Percentiles rank a stretch among this genome's conserved stretches.
Evolutionary conservation across 257 asterid genomes (phyloP).

Genomic region (Linaria vulgaris): DNA sequence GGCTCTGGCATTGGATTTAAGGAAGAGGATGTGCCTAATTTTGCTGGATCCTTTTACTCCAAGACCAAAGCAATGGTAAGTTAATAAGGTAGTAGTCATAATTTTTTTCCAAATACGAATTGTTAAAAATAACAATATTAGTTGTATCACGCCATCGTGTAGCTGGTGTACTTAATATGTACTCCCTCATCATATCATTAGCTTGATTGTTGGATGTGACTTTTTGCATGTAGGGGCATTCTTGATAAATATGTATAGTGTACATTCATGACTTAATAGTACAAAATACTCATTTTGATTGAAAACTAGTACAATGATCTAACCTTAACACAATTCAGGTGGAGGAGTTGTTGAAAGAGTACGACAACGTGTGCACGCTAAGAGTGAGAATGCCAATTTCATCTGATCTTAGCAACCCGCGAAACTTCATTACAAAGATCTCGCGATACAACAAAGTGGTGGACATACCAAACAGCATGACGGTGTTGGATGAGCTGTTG

Average conservation of each 20-base stretch:
- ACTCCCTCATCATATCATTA: neutral
- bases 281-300: too few species aligned
- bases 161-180: too few species aligned
- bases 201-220: too few species aligned
- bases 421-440: constrained; percentile 26
- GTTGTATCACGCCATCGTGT: too few species aligned
- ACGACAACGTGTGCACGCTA: constrained; percentile 24
- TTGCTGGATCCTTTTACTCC: constrained; percentile 16
- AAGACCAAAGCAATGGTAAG: constrained; percentile 23
- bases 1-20: constrained; percentile 20
- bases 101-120: too few species aligned
- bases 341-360: constrained; percentile 23
- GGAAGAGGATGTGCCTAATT: constrained; percentile 8
- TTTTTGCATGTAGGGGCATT: neutral
- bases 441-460: constrained; percentile 22
- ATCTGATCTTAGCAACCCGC: constrained; percentile 16
- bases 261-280: too few species aligned
- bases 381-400: constrained; percentile 27
- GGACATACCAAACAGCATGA: constrained; percentile 33
- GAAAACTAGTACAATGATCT: too few species aligned
- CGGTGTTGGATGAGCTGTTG: constrained; percentile 31
- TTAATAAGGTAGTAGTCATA: too few species aligned
- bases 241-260: too few species aligned
- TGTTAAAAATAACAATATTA: too few species aligned
- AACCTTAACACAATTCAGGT: constrained; percentile 8